Conservation (phyloP, 2,329 filamentous ascomycete genomes). For the Xylaria sp. region DNA sequence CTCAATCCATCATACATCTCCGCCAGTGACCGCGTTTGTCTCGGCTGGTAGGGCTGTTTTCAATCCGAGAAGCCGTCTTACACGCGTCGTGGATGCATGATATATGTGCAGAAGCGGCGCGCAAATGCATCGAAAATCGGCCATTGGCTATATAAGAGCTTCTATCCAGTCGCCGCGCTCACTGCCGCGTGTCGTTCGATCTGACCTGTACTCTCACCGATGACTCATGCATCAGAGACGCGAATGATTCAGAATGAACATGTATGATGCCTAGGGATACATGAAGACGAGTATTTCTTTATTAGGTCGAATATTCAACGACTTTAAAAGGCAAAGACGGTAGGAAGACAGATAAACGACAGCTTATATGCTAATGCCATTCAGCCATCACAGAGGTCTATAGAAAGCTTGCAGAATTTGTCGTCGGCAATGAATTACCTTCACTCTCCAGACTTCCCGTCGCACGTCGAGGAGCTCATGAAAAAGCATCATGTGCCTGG, state of each 20-base stretch:
- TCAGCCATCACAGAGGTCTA: background rate
- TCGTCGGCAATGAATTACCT: slow-evolving; percentile 37
- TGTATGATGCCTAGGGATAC: background rate
- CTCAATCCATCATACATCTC: background rate
- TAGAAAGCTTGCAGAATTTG: background rate
- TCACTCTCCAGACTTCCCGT: slow-evolving; percentile 31
- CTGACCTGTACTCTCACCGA: slow-evolving; percentile 17
- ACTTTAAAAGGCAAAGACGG: background rate
- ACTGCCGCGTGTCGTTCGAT: background rate
- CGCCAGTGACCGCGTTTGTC: no score
- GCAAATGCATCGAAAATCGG: background rate
- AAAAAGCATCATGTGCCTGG: slow-evolving; percentile 42
- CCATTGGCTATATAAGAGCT: background rate
- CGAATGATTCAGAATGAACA: slow-evolving; percentile 5
- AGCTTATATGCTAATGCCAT: background rate
- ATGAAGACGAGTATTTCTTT: background rate
- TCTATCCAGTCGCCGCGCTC: background rate
- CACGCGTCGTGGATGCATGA: background rate
- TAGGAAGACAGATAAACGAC: background rate
- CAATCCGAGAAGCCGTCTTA: background rate
- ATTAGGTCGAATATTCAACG: background rate
- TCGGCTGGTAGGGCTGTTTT: no score
- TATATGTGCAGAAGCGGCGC: background rate
- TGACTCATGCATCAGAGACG: slow-evolving; percentile 22
- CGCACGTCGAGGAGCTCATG: slow-evolving; percentile 37